These are phyloP conservation scores for Wickerhamiella infanticola DNA, from an alignment of 1,139 yeast genomes.

Conservation along the genomic window DNA sequence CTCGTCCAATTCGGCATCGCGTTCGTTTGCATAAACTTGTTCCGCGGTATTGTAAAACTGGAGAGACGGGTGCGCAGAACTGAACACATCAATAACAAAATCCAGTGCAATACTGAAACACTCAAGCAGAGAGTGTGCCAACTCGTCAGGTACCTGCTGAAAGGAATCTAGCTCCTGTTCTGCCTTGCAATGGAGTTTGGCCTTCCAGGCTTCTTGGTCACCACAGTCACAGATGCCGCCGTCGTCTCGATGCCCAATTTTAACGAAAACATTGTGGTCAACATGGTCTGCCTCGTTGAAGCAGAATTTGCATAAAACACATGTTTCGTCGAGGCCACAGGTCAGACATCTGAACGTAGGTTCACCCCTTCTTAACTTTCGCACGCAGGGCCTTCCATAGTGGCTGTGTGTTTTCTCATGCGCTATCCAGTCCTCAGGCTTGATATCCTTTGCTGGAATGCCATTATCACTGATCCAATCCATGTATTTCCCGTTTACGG, in stretches of 20 bases:
- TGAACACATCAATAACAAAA: constrained; percentile 58
- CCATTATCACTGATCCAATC: constrained; percentile 1
- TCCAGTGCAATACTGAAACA: constrained; percentile 39
- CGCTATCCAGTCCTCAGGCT: constrained; percentile 9
- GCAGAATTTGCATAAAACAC: constrained; percentile 73
- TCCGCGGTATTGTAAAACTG: constrained; percentile 17
- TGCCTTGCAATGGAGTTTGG: constrained; percentile 35
- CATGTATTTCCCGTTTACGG: constrained; percentile 24
- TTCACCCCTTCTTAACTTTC: constrained; percentile 67
- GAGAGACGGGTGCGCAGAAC: constrained; percentile 29
- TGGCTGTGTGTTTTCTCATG: constrained; percentile 28
- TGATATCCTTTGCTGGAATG: background rate
- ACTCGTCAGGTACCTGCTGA: constrained; percentile 14
- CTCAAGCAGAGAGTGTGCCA: constrained; percentile 5
- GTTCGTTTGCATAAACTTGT: constrained; percentile 17
- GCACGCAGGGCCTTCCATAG: constrained; percentile 59
- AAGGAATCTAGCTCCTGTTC: constrained; percentile 12
- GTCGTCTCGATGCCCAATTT: constrained; percentile 61
- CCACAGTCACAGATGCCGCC: constrained; percentile 98
- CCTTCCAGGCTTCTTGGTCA: constrained; percentile 66
- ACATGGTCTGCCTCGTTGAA: constrained; percentile 53
- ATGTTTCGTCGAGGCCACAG: constrained; percentile 73
- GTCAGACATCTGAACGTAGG: constrained; percentile 73
- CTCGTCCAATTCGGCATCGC: constrained; percentile 24
- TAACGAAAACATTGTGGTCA: constrained; percentile 62